Conservation (phyloP, 495 filamentous ascomycete genomes). For the Xylaria cubensis region DNA sequence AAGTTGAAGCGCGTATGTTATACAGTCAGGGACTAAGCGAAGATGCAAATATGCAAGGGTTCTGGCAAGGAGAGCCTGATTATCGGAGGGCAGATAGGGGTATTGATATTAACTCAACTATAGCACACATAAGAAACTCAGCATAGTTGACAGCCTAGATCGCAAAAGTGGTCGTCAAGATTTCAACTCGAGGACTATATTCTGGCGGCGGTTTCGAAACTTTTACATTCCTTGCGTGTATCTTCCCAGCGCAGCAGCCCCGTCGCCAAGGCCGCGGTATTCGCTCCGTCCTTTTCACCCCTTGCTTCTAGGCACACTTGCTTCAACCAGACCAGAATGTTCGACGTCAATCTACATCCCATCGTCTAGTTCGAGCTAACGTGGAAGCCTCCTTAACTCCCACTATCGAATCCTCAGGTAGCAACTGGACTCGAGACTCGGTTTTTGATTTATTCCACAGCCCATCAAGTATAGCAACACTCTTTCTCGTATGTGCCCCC, state of each 20-base stretch:
- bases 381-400: neutral
- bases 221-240: conserved; percentile 14
- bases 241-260: neutral
- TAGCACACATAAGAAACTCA: neutral
- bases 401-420: neutral
- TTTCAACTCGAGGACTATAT: neutral
- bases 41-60: neutral
- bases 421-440: neutral
- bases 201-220: conserved; percentile 4
- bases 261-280: neutral
- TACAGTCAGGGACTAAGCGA: neutral
- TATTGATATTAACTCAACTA: neutral
- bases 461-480: neutral
- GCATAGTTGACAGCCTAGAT: neutral
- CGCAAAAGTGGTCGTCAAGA: neutral
- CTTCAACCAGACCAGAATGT: neutral
- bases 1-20: neutral
- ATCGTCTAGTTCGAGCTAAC: neutral
- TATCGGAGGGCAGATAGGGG: neutral
- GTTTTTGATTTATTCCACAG: neutral
- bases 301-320: neutral
- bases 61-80: neutral
- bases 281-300: neutral
- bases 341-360: neutral
- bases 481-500: neutral